phyloP scores from a whole-genome alignment of 768 basidiomycete genomes.

The Collybia mongolica region DNA sequence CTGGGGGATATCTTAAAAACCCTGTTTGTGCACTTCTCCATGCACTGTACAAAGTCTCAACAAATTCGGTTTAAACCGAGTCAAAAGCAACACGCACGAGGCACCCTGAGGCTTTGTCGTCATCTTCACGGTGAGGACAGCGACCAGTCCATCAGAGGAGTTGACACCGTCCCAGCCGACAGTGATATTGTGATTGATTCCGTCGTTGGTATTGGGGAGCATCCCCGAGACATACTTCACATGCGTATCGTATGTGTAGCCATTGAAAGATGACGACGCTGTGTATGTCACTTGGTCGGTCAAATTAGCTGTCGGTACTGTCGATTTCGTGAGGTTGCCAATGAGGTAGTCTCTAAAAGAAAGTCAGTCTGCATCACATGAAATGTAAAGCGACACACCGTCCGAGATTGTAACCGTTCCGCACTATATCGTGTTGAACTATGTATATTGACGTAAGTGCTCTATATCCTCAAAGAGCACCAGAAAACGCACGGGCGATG shows the following conservation, averaged over 20 bases:
- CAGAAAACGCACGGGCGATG: conserved; percentile 42
- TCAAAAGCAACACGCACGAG: conserved; percentile 25
- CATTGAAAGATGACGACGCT: conserved; percentile 60
- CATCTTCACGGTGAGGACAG: conserved; percentile 73
- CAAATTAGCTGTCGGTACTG: conserved; percentile 44
- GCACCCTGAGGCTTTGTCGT: conserved; percentile 28
- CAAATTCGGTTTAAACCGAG: not conserved
- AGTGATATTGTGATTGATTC: conserved; percentile 63
- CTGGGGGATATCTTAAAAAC: too few relatives aligned
- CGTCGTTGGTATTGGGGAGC: conserved; percentile 64
- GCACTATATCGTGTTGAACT: conserved; percentile 71
- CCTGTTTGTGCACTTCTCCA: too few relatives aligned
- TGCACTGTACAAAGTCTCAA: not conserved
- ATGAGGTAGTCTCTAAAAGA: conserved; percentile 72
- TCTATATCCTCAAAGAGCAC: not conserved
- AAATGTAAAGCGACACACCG: conserved; percentile 38
- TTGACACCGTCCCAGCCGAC: conserved; percentile 54
- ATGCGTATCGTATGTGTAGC: conserved; percentile 73
- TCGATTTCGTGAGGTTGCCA: conserved; percentile 69
- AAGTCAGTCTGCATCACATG: not conserved
- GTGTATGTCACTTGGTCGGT: conserved; percentile 61
- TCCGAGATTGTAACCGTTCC: conserved; percentile 81
- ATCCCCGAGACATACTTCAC: conserved; percentile 70
- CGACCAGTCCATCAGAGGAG: conserved; percentile 82
- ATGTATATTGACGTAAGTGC: conserved; percentile 4